Evolutionary conservation across 2,329 filamentous ascomycete genomes (phyloP), one percentile per base, ranked within the genome.

Genomic region (Tolypocladium pustulatum): DNA sequence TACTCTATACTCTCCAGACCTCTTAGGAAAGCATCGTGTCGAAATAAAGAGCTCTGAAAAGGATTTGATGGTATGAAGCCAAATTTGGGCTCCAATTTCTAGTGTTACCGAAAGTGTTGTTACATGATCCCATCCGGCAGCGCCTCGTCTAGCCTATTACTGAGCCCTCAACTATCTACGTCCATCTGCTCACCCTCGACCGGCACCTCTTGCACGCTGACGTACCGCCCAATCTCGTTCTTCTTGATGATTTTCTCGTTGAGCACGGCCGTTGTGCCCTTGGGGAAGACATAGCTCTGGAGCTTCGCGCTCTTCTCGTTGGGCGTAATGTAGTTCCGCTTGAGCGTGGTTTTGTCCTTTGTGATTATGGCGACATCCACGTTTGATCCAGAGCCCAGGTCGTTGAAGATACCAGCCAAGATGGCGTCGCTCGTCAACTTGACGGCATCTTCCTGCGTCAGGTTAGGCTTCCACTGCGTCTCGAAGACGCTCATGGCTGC

Each of bases 401-500:
- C 94, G 81, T 99, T 99, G 81, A 94, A 99, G 77, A 99, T 96
- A 86, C 94, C 94, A 13, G 95, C 89, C 77, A 91, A 81, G 70
- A 99, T 97, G 54, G 93, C 93, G 66, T 97, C 87, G 59, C 88
- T 83, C 71, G 87, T 87, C 63, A 97, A 80, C 69, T 87, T 85
- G 60, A 97, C 79, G n/a, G 92, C 92, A 55, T 89, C 89, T 41
- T 95, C 89, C 66, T 84, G 81, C 63, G 83, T 88, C 72, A 97
- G 74, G 61, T 85, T 77, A 9, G 85, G 78, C 82, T 92, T 90
- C 95, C 95, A 99, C 76, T 88, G 87, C 55, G 92, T 95, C 81
- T 99, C 94, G 71, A 99, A 99, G 56, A 99, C 89, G 37, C 90
- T 90, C 94, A 99, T 99, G 71, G 94, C 94, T 34, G 94, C 94